A percentile compares a stretch with the other conserved stretches of the same genome.
Evolutionary conservation across 257 asterid genomes (phyloP).

Genomic region (Solanum pimpinellifolium): DNA sequence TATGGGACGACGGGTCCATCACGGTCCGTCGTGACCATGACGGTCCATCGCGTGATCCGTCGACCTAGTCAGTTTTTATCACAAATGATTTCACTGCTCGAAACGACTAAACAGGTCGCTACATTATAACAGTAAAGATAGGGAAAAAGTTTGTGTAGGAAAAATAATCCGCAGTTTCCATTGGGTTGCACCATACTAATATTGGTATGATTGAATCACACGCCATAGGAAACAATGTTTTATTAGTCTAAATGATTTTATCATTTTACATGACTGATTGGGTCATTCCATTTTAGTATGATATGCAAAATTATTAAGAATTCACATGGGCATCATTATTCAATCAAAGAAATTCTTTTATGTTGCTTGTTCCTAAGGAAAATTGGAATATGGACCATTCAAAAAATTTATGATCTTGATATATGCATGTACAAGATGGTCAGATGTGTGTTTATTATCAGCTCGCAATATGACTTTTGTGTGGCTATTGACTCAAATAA

Average conservation of each 20-base stretch:
- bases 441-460: background rate
- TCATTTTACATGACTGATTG: background rate
- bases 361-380: background rate
- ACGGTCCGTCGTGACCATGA: no score
- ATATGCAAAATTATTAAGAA: background rate
- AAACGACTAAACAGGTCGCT: no score
- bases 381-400: background rate
- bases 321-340: background rate
- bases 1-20: no score
- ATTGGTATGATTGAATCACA: background rate
- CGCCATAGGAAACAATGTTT: background rate
- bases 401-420: background rate
- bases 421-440: background rate
- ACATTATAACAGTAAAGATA: no score
- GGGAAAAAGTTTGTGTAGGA: background rate
- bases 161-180: background rate
- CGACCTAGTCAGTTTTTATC: no score
- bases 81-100: no score
- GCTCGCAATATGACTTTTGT: background rate
- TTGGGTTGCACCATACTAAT: background rate
- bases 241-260: background rate
- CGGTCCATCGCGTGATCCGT: no score
- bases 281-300: background rate
- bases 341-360: background rate
- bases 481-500: background rate